Conservation (phyloP, 1,139 yeast genomes). For the Diutina sp. region DNA sequence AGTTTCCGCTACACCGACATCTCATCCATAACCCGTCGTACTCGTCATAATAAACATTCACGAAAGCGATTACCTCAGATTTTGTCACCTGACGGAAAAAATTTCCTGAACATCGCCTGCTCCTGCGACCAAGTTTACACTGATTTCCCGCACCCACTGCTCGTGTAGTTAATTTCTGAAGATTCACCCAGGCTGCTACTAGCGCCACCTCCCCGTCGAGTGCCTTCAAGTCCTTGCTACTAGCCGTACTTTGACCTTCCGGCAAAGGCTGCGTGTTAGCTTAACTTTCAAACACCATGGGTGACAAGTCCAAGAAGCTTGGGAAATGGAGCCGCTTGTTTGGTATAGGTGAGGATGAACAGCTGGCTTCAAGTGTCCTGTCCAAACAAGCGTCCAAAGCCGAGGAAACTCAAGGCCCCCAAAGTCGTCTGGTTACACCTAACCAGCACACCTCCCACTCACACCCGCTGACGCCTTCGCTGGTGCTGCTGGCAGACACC, state of each 20-base stretch:
- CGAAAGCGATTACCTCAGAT: neutral
- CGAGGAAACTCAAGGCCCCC: neutral
- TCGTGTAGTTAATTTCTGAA: neutral
- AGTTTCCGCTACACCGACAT: too few relatives aligned
- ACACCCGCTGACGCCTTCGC: slow-evolving; percentile 1
- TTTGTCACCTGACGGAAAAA: neutral
- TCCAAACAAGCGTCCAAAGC: neutral
- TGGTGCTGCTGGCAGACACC: slow-evolving; percentile 3
- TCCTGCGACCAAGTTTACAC: neutral
- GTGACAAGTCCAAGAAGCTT: neutral
- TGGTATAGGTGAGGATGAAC: neutral
- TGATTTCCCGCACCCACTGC: neutral
- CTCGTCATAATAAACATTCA: neutral
- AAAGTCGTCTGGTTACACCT: neutral
- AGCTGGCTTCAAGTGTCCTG: neutral
- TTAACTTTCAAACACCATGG: neutral
- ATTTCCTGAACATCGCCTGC: neutral
- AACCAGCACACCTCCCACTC: neutral
- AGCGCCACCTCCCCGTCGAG: neutral
- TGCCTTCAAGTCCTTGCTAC: neutral
- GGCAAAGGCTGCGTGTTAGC: neutral
- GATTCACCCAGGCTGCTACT: neutral
- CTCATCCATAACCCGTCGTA: too few relatives aligned
- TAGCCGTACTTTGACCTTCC: neutral
- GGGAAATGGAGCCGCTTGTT: neutral